Conservation (phyloP, 108 stramenopile species). For the Stephanodiscus triporus region DNA sequence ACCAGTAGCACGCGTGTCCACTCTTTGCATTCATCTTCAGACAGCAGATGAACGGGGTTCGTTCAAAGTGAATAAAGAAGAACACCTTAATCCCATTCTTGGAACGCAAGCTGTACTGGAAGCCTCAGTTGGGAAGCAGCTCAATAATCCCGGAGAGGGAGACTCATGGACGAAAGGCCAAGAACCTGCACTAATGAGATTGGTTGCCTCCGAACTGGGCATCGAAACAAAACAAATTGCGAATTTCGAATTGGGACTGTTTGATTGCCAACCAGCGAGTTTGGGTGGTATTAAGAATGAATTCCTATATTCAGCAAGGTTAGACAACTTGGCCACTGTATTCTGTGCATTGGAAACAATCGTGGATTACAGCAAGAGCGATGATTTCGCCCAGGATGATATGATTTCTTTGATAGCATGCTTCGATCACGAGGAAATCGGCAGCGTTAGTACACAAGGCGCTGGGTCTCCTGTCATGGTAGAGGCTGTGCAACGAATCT, state of each 20-base stretch:
- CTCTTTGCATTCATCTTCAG: constrained; percentile 92
- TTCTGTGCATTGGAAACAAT: constrained; percentile 78
- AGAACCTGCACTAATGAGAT: constrained; percentile 80
- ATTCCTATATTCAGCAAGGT: constrained; percentile 90
- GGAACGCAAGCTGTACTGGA: constrained; percentile 70
- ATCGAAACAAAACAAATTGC: constrained; percentile 76
- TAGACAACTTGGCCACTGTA: constrained; percentile 93
- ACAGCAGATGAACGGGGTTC: constrained; percentile 78
- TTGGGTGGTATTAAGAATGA: constrained; percentile 90
- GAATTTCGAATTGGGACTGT: constrained; percentile 93
- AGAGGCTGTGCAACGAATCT: constrained; percentile 79
- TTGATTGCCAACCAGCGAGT: constrained; percentile 92
- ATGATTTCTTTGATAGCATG: constrained; percentile 78
- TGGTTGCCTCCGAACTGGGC: constrained; percentile 78
- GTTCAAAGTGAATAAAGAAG: constrained; percentile 89
- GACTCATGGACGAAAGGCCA: constrained; percentile 72
- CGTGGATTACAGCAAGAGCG: constrained; percentile 47
- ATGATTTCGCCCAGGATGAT: constrained; percentile 42
- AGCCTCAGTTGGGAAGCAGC: constrained; percentile 54
- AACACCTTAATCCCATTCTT: constrained; percentile 86
- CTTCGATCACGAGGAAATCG: constrained; percentile 98
- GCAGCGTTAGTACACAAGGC: constrained; percentile 80
- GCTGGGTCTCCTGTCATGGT: constrained; percentile 92
- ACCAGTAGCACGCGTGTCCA: constrained; percentile 90
- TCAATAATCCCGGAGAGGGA: constrained; percentile 45